These are phyloP conservation scores for Tremella yokohamensis DNA, from an alignment of 768 basidiomycete genomes.

Conservation along the genomic window DNA sequence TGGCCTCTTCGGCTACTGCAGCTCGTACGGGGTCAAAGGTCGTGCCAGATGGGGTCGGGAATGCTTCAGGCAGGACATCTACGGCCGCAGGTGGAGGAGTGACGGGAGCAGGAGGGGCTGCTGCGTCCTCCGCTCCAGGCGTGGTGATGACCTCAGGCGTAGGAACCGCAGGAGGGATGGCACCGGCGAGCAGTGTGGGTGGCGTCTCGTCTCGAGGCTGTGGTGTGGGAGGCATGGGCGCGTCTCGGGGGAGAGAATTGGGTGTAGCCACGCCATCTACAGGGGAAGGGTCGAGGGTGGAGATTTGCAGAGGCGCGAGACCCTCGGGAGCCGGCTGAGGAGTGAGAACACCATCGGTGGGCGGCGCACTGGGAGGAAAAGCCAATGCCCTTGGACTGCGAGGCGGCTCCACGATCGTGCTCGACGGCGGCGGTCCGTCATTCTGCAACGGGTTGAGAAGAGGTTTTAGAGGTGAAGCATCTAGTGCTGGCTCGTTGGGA, in stretches of 20 bases:
- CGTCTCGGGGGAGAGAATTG: slow-evolving; percentile 34
- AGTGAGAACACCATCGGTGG: neutral
- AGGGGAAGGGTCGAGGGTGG: slow-evolving; percentile 1
- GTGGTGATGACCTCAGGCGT: slow-evolving; percentile 35
- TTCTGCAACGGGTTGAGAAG: slow-evolving; percentile 43
- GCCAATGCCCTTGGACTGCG: slow-evolving; percentile 8
- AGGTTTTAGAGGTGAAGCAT: slow-evolving; percentile 26
- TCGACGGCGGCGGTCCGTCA: slow-evolving; percentile 28
- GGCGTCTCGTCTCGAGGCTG: slow-evolving; percentile 32
- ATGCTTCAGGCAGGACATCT: slow-evolving; percentile 1
- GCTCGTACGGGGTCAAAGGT: slow-evolving; percentile 6
- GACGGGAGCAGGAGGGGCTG: neutral
- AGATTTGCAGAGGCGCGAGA: slow-evolving; percentile 1
- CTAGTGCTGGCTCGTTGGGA: slow-evolving; percentile 8
- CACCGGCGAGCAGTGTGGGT: slow-evolving; percentile 20
- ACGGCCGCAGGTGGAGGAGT: neutral
- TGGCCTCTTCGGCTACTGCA: neutral
- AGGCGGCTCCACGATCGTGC: slow-evolving; percentile 44
- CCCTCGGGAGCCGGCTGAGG: neutral
- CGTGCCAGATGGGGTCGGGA: slow-evolving; percentile 3
- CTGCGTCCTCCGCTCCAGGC: neutral
- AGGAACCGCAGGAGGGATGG: slow-evolving; percentile 37
- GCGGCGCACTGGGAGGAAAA: neutral
- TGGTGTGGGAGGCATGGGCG: slow-evolving; percentile 39
- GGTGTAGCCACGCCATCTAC: slow-evolving; percentile 2